These are phyloP conservation scores for Alternaria dauci DNA, from an alignment of 2,329 filamentous ascomycete genomes.

Conservation along the genomic window DNA sequence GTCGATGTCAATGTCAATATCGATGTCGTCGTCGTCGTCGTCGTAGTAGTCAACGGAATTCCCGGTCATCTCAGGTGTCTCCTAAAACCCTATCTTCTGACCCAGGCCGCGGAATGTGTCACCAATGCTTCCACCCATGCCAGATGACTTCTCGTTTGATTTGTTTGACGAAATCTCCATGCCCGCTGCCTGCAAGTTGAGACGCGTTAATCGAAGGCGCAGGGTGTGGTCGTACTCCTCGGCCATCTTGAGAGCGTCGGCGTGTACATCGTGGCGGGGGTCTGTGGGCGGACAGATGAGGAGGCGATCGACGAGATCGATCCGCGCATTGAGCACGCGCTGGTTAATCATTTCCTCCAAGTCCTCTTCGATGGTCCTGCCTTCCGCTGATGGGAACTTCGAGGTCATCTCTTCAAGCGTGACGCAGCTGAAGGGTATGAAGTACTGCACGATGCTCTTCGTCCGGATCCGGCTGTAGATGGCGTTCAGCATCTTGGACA, in stretches of 20 bases:
- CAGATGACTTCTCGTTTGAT: conserved; percentile 22
- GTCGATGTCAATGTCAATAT: too few relatives aligned
- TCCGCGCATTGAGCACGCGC: conserved; percentile 75
- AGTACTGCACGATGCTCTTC: conserved; percentile 94
- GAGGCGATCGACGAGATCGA: conserved; percentile 83
- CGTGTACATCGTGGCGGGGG: conserved; percentile 73
- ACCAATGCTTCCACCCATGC: conserved; percentile 32
- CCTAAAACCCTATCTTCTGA: conserved; percentile 43
- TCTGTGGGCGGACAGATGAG: conserved; percentile 76
- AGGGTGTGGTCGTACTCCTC: conserved; percentile 77
- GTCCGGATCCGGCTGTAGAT: conserved; percentile 80
- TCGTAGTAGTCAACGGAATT: too few relatives aligned
- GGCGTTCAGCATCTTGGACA: conserved; percentile 74
- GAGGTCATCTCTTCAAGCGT: conserved; percentile 79
- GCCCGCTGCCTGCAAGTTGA: conserved; percentile 78
- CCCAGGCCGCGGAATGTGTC: conserved; percentile 40
- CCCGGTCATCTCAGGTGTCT: not conserved
- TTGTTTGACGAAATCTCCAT: conserved; percentile 67
- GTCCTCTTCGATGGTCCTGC: conserved; percentile 70
- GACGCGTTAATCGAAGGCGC: conserved; percentile 76
- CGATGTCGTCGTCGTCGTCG: too few relatives aligned
- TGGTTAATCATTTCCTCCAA: conserved; percentile 79
- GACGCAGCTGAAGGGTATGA: conserved; percentile 87
- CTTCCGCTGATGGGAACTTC: conserved; percentile 71
- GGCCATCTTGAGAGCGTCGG: conserved; percentile 71